A percentile compares a stretch with the other conserved stretches of the same genome.
Evolutionary conservation across 371 early-diverging fungal genomes (phyloP).

Genomic region (Syncephalastrum sp.): DNA sequence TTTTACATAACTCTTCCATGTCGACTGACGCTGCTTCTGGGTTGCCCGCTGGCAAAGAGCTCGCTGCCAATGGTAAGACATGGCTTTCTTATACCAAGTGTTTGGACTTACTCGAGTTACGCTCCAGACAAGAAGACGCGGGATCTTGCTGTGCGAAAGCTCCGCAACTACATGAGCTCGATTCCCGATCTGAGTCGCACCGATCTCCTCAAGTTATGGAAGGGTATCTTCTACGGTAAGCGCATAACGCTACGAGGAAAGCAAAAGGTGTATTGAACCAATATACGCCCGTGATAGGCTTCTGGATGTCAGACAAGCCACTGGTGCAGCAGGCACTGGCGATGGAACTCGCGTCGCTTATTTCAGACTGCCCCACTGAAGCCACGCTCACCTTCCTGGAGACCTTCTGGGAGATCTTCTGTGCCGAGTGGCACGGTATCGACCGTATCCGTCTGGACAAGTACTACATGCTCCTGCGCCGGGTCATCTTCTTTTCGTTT

Average conservation of each 20-base stretch:
- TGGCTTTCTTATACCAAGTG: not conserved
- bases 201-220: constrained; percentile 88
- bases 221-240: constrained; percentile 92
- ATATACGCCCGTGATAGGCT: constrained; percentile 48
- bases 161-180: constrained; percentile 60
- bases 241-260: not conserved
- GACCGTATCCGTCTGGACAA: constrained; percentile 88
- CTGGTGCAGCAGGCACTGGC: constrained; percentile 87
- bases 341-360: constrained; percentile 69
- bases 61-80: constrained; percentile 27
- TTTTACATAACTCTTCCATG: no score
- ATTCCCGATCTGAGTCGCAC: constrained; percentile 56
- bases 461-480: constrained; percentile 79
- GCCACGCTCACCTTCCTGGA: constrained; percentile 64
- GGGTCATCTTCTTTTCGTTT: constrained; percentile 70
- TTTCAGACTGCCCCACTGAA: constrained; percentile 56
- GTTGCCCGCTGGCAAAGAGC: constrained; percentile 22
- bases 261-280: not conserved
- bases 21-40: not conserved
- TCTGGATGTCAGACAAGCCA: constrained; percentile 96
- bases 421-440: constrained; percentile 83
- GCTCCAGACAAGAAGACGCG: constrained; percentile 77
- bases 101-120: not conserved
- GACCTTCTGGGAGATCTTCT: constrained; percentile 84
- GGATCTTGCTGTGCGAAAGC: constrained; percentile 77